These are phyloP conservation scores for Candida cerambycidarum DNA, from an alignment of 805 yeast species.

Conservation along the genomic window DNA sequence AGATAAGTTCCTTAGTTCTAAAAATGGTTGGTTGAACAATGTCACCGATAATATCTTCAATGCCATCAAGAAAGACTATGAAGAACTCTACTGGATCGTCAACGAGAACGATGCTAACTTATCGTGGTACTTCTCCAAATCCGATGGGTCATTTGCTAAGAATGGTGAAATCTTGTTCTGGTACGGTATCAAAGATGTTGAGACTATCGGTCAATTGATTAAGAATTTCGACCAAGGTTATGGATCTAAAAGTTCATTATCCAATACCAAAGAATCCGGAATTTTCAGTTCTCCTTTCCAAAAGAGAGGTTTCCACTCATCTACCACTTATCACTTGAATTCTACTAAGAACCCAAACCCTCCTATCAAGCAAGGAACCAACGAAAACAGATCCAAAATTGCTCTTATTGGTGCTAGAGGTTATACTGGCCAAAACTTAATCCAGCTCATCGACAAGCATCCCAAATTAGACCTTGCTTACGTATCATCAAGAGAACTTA, in stretches of 20 bases:
- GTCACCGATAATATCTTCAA: conserved; percentile 93
- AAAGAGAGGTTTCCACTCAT: conserved; percentile 51
- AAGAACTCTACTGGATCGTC: conserved; percentile 81
- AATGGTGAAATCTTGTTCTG: conserved; percentile 90
- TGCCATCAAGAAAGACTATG: conserved; percentile 72
- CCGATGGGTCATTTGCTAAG: conserved; percentile 91
- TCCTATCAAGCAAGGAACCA: conserved; percentile 64
- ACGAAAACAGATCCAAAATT: conserved; percentile 63
- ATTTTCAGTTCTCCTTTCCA: conserved; percentile 50
- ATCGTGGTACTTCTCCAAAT: conserved; percentile 86
- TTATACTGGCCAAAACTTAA: conserved; percentile 91
- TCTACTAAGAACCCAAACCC: conserved; percentile 58
- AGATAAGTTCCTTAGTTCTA: conserved; percentile 83
- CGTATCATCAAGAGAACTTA: conserved; percentile 93
- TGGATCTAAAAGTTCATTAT: conserved; percentile 33
- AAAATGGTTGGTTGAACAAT: conserved; percentile 95
- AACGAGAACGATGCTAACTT: conserved; percentile 88
- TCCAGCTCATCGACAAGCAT: conserved; percentile 81
- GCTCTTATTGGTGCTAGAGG: conserved; percentile 99
- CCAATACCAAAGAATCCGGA: conserved; percentile 43
- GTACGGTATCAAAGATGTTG: conserved; percentile 79
- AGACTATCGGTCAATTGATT: conserved; percentile 59
- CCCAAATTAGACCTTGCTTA: conserved; percentile 85
- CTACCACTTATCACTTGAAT: conserved; percentile 32
- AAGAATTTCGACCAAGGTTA: conserved; percentile 39